These are phyloP conservation scores for Coemansia sp. DNA, from an alignment of 192 early-diverging fungal species.

Conservation along the genomic window DNA sequence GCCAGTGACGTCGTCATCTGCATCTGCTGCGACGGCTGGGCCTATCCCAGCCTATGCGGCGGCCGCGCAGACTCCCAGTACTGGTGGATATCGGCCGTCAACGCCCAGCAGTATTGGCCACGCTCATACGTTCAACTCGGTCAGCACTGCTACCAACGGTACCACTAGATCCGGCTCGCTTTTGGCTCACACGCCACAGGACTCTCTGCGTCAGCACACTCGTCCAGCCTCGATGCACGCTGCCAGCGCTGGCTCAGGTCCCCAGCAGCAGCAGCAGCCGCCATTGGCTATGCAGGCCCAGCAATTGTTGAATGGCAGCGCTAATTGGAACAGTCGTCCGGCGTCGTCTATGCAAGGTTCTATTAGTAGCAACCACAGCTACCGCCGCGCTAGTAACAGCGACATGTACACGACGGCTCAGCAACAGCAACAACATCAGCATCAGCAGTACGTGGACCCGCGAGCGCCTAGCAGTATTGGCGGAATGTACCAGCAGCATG, in stretches of 20 bases:
- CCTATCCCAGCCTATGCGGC: background rate
- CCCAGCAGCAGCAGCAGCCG: conserved; percentile 9
- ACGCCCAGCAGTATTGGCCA: conserved; percentile 15
- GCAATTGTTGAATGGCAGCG: conserved; percentile 16
- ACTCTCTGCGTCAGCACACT: conserved; percentile 22
- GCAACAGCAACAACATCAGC: conserved; percentile 21
- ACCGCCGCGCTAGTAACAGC: conserved; percentile 47
- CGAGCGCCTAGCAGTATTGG: conserved; percentile 30
- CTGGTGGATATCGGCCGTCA: background rate
- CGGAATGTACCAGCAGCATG: conserved; percentile 7
- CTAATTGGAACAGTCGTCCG: conserved; percentile 35
- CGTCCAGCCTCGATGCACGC: conserved; percentile 38
- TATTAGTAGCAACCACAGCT: conserved; percentile 13
- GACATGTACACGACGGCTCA: conserved; percentile 41
- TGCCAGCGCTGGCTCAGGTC: background rate
- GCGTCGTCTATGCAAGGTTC: conserved; percentile 43
- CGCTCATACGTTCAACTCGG: conserved; percentile 16
- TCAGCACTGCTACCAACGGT: conserved; percentile 18
- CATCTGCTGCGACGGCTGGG: background rate
- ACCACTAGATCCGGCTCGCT: conserved; percentile 32
- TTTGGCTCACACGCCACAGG: conserved; percentile 6
- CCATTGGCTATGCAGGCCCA: conserved; percentile 9
- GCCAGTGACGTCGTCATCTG: background rate
- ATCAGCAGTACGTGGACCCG: conserved; percentile 21
- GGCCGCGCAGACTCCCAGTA: background rate